phyloP scores from a whole-genome alignment of 1,139 yeast genomes.

The Diutina rugosa region DNA sequence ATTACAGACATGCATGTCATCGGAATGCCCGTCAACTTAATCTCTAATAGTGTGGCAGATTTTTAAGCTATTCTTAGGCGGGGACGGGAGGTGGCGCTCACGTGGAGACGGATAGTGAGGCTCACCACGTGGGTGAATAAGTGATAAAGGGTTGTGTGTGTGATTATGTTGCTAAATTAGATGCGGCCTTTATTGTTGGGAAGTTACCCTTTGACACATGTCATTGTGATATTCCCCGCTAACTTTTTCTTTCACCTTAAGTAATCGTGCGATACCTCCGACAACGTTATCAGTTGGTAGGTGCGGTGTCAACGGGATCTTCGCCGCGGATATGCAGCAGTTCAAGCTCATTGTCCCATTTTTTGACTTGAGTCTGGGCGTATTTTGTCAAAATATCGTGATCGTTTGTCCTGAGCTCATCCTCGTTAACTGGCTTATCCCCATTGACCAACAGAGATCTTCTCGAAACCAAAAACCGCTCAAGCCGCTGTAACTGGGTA shows the following conservation, averaged over 20 bases:
- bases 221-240: background rate
- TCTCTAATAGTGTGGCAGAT: background rate
- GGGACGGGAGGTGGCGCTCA: background rate
- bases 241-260: background rate
- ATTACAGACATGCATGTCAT: no score
- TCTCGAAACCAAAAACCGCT: constrained; percentile 50
- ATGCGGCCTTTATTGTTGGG: background rate
- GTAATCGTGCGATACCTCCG: background rate
- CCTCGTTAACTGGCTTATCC: constrained; percentile 8
- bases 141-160: background rate
- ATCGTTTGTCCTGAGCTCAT: constrained; percentile 13
- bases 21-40: no score
- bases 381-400: constrained; percentile 17
- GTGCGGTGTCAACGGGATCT: background rate
- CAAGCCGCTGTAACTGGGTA: constrained; percentile 35
- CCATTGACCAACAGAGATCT: constrained; percentile 18
- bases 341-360: constrained; percentile 1
- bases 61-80: no score
- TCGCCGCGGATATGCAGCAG: background rate
- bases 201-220: background rate
- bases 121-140: background rate
- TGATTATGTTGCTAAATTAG: background rate
- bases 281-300: background rate
- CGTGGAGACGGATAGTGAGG: background rate
- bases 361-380: constrained; percentile 17